Conservation (phyloP, 371 early-diverging fungal species). For the Conidiobolus incongruus region DNA sequence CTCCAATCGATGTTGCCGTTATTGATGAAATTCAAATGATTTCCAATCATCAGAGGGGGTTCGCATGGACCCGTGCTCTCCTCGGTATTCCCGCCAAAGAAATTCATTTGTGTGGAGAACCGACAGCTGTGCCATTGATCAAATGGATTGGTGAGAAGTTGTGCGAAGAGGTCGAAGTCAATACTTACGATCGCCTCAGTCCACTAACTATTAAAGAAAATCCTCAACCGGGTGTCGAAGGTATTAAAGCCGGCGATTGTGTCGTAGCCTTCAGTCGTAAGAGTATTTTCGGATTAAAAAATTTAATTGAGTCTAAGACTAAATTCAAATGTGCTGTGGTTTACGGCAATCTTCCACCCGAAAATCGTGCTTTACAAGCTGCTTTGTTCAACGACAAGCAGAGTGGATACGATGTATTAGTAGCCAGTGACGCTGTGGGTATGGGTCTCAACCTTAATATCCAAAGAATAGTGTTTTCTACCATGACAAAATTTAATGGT, state of each 20-base stretch:
- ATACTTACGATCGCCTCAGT: conserved; percentile 57
- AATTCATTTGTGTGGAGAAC: conserved; percentile 87
- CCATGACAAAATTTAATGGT: conserved; percentile 61
- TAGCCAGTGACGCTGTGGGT: conserved; percentile 91
- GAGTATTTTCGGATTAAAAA: conserved; percentile 52
- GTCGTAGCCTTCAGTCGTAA: conserved; percentile 70
- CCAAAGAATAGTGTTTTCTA: conserved; percentile 60
- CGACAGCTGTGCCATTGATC: conserved; percentile 63
- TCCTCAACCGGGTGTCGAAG: conserved; percentile 23
- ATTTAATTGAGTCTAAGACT: conserved; percentile 47
- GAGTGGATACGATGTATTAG: conserved; percentile 59
- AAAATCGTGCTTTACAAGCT: conserved; percentile 77
- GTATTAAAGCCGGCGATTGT: conserved; percentile 61
- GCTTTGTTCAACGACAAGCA: conserved; percentile 66
- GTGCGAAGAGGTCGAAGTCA: conserved; percentile 58
- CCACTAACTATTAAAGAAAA: conserved; percentile 24
- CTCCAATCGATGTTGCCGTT: conserved; percentile 80
- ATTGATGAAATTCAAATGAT: conserved; percentile 96
- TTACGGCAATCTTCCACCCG: conserved; percentile 85
- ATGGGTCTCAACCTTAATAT: conserved; percentile 93
- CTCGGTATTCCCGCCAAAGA: conserved; percentile 56
- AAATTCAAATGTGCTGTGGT: conserved; percentile 69
- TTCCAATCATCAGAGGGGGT: conserved; percentile 63
- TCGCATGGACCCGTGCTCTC: conserved; percentile 89
- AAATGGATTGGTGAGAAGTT: conserved; percentile 36